Evolutionary conservation across 345 rosid species (phyloP).

Genomic region (Moricandia moricandioides): DNA sequence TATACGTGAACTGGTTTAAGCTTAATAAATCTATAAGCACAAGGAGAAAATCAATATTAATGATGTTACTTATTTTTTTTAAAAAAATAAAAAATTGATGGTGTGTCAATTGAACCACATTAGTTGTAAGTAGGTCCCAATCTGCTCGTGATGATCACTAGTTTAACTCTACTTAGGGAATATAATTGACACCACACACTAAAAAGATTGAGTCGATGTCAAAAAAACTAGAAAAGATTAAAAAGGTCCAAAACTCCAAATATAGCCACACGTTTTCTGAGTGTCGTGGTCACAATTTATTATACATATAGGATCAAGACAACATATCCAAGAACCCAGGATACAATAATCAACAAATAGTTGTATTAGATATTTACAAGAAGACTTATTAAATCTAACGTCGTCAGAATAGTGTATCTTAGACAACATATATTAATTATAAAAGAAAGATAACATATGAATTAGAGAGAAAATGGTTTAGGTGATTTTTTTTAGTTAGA

Average conservation of each 20-base stretch:
- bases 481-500: not conserved
- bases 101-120: too few relatives aligned
- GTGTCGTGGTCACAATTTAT: too few relatives aligned
- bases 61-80: too few relatives aligned
- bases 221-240: too few relatives aligned
- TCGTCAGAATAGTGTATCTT: not conserved
- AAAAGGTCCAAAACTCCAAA: not conserved
- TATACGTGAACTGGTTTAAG: too few relatives aligned
- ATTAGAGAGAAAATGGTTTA: not conserved
- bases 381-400: not conserved
- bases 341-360: too few relatives aligned
- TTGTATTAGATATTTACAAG: not conserved
- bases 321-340: not conserved
- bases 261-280: not conserved
- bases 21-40: too few relatives aligned
- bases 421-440: not conserved
- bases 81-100: too few relatives aligned
- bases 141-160: too few relatives aligned
- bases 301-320: not conserved
- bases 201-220: not conserved
- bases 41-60: too few relatives aligned
- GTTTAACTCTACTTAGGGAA: too few relatives aligned
- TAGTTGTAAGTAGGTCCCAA: too few relatives aligned
- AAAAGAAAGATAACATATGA: not conserved
- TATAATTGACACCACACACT: not conserved